Evolutionary conservation across 2,329 filamentous ascomycete genomes (phyloP).

Genomic region (Alternaria brassicae): DNA sequence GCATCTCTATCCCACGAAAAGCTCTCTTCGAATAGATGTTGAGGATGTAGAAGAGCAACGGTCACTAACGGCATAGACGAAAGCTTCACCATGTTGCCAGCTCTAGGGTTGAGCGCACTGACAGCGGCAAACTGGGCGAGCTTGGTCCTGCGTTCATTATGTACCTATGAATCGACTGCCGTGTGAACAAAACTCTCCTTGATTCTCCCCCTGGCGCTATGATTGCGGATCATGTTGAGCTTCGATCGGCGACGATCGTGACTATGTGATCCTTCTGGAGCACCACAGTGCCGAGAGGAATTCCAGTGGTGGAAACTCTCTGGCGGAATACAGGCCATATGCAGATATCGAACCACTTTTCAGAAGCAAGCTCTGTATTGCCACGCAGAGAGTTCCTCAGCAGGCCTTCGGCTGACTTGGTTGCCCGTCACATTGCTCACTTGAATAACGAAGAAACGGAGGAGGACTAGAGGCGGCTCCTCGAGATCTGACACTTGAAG

Average conservation of each 20-base stretch:
- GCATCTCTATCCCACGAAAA: neutral
- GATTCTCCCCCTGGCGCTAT: constrained; percentile 20
- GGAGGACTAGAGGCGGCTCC: constrained; percentile 1
- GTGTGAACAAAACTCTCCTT: constrained; percentile 25
- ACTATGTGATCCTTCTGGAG: constrained; percentile 25
- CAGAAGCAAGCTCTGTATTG: constrained; percentile 23
- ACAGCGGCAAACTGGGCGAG: constrained; percentile 23
- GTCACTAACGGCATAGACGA: constrained; percentile 3
- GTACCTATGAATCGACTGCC: constrained; percentile 27
- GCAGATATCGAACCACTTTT: constrained; percentile 40
- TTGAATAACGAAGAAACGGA: constrained; percentile 3
- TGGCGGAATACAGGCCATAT: constrained; percentile 36
- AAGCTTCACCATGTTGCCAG: neutral
- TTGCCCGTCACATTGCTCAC: neutral
- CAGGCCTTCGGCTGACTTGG: neutral
- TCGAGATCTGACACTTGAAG: constrained; percentile 10
- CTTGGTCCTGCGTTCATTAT: constrained; percentile 27
- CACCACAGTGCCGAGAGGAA: constrained; percentile 22
- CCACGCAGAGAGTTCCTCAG: constrained; percentile 36
- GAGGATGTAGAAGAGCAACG: constrained; percentile 4
- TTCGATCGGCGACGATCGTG: constrained; percentile 36
- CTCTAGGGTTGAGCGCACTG: constrained; percentile 8
- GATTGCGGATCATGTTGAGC: constrained; percentile 28
- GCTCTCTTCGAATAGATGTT: constrained; percentile 3
- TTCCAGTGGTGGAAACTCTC: constrained; percentile 40